phyloP scores from a whole-genome alignment of 1,284 basidiomycete species.

The Coniferiporia sulphurascens region DNA sequence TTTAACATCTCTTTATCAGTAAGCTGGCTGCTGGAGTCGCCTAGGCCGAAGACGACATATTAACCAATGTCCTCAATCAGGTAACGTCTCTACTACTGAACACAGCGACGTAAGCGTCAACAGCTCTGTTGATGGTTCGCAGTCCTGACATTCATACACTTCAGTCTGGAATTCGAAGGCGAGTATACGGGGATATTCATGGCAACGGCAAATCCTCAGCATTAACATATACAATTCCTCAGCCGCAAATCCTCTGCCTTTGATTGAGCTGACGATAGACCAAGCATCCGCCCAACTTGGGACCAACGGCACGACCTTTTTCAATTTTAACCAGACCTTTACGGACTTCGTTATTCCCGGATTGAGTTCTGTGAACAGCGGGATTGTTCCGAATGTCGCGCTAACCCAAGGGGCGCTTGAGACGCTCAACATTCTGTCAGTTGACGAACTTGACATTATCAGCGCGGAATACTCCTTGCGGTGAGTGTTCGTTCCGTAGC shows the following conservation, averaged over 20 bases:
- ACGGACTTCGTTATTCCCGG: constrained; percentile 51
- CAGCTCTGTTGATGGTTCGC: neutral
- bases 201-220: neutral
- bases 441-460: constrained; percentile 3
- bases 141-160: neutral
- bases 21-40: neutral
- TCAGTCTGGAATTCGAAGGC: constrained; percentile 12
- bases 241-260: constrained; percentile 7
- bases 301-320: constrained; percentile 9
- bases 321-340: constrained; percentile 36
- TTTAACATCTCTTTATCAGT: constrained; percentile 7
- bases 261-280: constrained; percentile 15
- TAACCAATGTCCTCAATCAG: neutral
- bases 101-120: constrained; percentile 12
- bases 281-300: constrained; percentile 4
- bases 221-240: neutral
- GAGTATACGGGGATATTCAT: neutral
- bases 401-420: constrained; percentile 50
- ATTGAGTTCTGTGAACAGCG: constrained; percentile 51
- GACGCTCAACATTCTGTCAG: constrained; percentile 42
- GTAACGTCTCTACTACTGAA: constrained; percentile 9
- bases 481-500: neutral
- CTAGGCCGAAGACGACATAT: neutral
- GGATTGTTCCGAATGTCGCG: constrained; percentile 47
- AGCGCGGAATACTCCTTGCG: constrained; percentile 3